phyloP scores from a whole-genome alignment of 805 yeast species.

The Wickerhamiella occidentalis region DNA sequence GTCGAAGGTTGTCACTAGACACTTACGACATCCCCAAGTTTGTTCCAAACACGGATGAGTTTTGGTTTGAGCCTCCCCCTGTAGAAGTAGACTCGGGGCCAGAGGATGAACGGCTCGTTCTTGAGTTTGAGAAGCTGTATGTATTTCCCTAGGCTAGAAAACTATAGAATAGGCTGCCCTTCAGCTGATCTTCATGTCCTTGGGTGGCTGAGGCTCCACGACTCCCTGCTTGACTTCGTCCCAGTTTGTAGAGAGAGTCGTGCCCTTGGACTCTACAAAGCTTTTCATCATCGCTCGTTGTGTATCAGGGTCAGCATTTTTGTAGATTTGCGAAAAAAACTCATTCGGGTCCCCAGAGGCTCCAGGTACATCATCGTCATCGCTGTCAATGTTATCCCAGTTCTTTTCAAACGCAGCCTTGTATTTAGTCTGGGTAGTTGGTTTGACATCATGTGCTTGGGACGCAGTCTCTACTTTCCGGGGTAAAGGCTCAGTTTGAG shows the following conservation, averaged over 20 bases:
- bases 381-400: slow-evolving; percentile 50
- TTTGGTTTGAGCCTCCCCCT: slow-evolving; percentile 10
- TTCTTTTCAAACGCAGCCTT: slow-evolving; percentile 56
- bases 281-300: slow-evolving; percentile 94
- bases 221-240: slow-evolving; percentile 56
- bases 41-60: not conserved
- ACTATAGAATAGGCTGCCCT: slow-evolving; percentile 34
- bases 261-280: slow-evolving; percentile 85
- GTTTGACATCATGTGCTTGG: too few species aligned
- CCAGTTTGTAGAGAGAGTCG: slow-evolving; percentile 91
- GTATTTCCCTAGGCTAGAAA: not conserved
- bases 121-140: slow-evolving; percentile 5
- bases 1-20: slow-evolving; percentile 6
- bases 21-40: slow-evolving; percentile 8
- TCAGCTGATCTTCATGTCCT: slow-evolving; percentile 40
- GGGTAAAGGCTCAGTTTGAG: too few species aligned
- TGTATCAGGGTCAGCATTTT: slow-evolving; percentile 76
- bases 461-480: too few species aligned
- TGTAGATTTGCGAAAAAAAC: slow-evolving; percentile 65
- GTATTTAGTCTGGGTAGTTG: slow-evolving; percentile 26
- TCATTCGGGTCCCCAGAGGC: slow-evolving; percentile 32
- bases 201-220: slow-evolving; percentile 63
- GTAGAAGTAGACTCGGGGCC: not conserved
- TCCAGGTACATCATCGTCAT: slow-evolving; percentile 32
- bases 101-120: not conserved